A percentile compares a stretch with the other conserved stretches of the same genome.
These are phyloP conservation scores for Chaetoscypha palmicola DNA, from an alignment of 2,329 filamentous ascomycete genomes.

Conservation along the genomic window DNA sequence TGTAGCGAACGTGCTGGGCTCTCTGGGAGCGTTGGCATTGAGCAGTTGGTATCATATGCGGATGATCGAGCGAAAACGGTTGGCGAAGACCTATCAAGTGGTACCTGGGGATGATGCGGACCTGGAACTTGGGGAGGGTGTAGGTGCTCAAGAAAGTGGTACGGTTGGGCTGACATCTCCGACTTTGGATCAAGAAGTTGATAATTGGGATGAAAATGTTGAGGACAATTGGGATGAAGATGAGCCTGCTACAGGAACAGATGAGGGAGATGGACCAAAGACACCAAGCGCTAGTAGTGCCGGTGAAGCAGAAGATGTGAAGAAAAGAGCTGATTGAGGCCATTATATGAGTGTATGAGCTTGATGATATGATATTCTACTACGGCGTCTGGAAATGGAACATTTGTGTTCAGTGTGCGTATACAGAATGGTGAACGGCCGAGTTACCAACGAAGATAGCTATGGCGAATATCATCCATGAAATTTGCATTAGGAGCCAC, in stretches of 20 bases:
- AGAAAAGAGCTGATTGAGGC: conserved; percentile 27
- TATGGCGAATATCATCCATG: background rate
- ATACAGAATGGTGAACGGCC: background rate
- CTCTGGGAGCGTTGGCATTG: conserved; percentile 60
- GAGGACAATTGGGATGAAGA: conserved; percentile 56
- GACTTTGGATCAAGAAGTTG: conserved; percentile 72
- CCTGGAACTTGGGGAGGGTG: conserved; percentile 65
- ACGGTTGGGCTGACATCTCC: conserved; percentile 32
- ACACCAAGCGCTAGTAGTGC: conserved; percentile 32
- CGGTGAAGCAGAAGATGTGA: conserved; percentile 28
- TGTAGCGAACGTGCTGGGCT: conserved; percentile 78
- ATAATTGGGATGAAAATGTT: conserved; percentile 89
- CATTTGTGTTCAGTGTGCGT: background rate
- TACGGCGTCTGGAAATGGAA: background rate
- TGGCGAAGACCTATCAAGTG: conserved; percentile 63
- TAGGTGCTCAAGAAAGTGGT: conserved; percentile 55
- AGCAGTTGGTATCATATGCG: conserved; percentile 92
- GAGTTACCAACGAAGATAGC: background rate
- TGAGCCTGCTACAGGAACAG: conserved; percentile 31
- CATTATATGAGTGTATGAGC: conserved; percentile 11
- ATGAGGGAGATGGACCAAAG: conserved; percentile 28
- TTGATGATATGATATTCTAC: conserved; percentile 21
- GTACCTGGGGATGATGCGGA: conserved; percentile 60
- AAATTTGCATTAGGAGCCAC: background rate
- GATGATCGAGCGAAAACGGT: conserved; percentile 82